Evolutionary conservation across 2,329 filamentous ascomycete genomes (phyloP).

Genomic region (Colletotrichum orbiculare): DNA sequence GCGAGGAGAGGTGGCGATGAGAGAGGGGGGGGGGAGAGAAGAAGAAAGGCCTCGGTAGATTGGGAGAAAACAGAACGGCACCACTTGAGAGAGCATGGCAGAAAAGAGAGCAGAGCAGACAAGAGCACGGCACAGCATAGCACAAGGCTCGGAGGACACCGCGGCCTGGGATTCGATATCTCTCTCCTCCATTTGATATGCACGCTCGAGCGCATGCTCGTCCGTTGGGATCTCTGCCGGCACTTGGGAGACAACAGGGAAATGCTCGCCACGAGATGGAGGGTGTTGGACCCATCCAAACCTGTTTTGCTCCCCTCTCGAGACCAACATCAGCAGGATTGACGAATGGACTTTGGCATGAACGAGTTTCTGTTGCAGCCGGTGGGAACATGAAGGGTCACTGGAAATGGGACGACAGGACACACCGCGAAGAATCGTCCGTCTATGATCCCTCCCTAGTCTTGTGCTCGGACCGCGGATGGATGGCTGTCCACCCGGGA

Average conservation of each 20-base stretch:
- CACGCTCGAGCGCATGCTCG: constrained; percentile 23
- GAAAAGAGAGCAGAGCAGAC: neutral
- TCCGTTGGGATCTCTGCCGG: constrained; percentile 1
- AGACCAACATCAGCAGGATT: neutral
- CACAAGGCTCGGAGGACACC: neutral
- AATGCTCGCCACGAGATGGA: constrained; percentile 22
- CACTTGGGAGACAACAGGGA: constrained; percentile 13
- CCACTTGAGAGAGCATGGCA: neutral
- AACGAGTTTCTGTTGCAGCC: neutral
- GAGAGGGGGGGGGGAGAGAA: neutral
- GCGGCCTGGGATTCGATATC: constrained; percentile 3
- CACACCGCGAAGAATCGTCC: neutral
- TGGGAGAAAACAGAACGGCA: neutral
- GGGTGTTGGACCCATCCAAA: constrained; percentile 18
- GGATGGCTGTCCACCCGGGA: constrained; percentile 7
- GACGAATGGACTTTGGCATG: neutral
- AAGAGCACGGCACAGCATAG: neutral
- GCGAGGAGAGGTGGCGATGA: neutral
- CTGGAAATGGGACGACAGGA: constrained; percentile 22
- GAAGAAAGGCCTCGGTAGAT: neutral
- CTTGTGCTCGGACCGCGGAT: constrained; percentile 28
- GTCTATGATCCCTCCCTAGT: constrained; percentile 1
- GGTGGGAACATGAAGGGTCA: neutral
- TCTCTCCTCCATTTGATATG: constrained; percentile 15
- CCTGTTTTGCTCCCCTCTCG: constrained; percentile 15